Evolutionary conservation across 352 stramenopile genomes (phyloP), one percentile per base, ranked within the genome.

Genomic region (Elongisporangium undulatum): DNA sequence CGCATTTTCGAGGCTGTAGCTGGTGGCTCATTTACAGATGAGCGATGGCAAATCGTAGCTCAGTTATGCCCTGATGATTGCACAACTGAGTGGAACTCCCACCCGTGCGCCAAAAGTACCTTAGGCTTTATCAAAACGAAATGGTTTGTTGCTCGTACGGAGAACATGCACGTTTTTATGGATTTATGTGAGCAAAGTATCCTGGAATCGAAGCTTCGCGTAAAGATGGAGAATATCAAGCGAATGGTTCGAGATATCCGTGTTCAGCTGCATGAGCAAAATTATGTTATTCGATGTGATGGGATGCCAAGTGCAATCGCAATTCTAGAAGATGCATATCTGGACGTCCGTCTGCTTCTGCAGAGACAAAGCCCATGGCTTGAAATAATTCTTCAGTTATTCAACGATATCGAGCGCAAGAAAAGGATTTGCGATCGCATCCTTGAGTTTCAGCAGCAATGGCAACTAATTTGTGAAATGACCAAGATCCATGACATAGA

Each of bases 401-500:
- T 67, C 8, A 49, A 63, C 7, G 74, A 82, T 0, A 49, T 86
- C 16, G 67, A 79, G 22, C 52, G 56, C 1, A 76, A 72, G 22
- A 52, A 65, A 2, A 10, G 12, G 1, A 48, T 87, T 0, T 87
- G 79, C 16, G 64, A 76, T 16, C 64, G 60, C 4, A 66, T 89
- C 19, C 16, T 68, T 9, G 15, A 12, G 2, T 89, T 87, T 22
- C 75, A 89, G 38, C 58, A 57, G 19, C 48, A 75, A n/a, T 87
- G 77, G 77, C 58, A 68, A 4, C 24, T 74, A 2, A 26, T 79
- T 5, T 87, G 75, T 49, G 69, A 85, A 59, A 58, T 80, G 22
- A 70, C 71, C 3, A 75, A 79, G 39, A 55, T 90, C 0, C 77
- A 87, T 48, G 80, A 90, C 22, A 63, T 84, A 3, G 77, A 90